These are phyloP conservation scores for Actinomucor elegans DNA, from an alignment of 371 early-diverging fungal genomes.

Conservation along the genomic window DNA sequence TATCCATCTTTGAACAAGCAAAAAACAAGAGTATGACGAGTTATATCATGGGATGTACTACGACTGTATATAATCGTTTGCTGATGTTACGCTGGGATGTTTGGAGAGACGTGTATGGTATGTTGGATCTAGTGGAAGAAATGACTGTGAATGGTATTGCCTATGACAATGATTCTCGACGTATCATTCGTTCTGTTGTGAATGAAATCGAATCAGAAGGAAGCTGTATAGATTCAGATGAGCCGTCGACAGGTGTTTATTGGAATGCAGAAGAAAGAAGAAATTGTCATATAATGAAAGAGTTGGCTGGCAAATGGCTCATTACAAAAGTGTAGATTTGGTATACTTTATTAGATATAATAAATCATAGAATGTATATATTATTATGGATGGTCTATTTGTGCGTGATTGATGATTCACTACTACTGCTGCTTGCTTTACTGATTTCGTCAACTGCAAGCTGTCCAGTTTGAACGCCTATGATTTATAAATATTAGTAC, in stretches of 20 bases:
- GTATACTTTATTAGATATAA: no score
- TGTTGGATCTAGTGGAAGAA: conserved; percentile 40
- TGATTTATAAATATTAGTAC: not conserved
- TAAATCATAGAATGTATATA: no score
- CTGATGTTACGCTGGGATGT: conserved; percentile 33
- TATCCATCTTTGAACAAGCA: conserved; percentile 46
- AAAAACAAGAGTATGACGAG: conserved; percentile 36
- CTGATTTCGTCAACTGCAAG: conserved; percentile 24
- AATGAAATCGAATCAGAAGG: conserved; percentile 29
- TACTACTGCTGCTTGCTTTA: not conserved
- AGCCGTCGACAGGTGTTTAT: not conserved
- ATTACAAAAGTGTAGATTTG: not conserved
- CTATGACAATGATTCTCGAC: conserved; percentile 27
- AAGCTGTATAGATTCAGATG: not conserved
- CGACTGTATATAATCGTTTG: conserved; percentile 36
- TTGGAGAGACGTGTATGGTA: conserved; percentile 41
- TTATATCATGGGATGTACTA: conserved; percentile 45
- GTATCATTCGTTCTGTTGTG: conserved; percentile 22
- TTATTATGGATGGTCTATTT: no score
- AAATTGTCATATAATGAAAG: conserved; percentile 33
- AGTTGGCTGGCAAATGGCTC: conserved; percentile 39
- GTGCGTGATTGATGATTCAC: not conserved
- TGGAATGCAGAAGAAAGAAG: conserved; percentile 42
- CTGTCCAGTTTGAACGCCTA: conserved; percentile 37
- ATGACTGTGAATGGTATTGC: conserved; percentile 42